Conservation (phyloP, 352 stramenopile genomes). For the Phytophthora crassamura region DNA sequence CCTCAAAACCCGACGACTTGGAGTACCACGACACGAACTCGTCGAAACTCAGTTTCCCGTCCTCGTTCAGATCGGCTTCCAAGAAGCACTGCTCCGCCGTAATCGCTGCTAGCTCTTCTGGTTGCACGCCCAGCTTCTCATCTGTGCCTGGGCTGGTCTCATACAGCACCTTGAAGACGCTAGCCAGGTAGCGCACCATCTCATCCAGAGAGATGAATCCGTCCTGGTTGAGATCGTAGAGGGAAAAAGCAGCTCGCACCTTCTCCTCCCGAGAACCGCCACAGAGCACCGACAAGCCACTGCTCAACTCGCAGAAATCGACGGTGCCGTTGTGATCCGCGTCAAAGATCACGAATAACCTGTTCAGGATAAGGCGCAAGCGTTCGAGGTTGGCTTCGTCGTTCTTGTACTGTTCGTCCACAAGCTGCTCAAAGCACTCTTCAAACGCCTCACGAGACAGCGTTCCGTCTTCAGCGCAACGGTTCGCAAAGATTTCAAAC, state of each 20-base stretch:
- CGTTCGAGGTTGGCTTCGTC: constrained; percentile 70
- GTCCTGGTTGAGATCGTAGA: constrained; percentile 90
- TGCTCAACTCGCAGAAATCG: constrained; percentile 87
- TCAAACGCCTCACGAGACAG: constrained; percentile 86
- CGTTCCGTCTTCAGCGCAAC: constrained; percentile 78
- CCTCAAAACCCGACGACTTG: constrained; percentile 56
- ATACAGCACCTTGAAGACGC: constrained; percentile 90
- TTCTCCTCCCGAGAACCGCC: constrained; percentile 85
- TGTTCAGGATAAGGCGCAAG: constrained; percentile 74
- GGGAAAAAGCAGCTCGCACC: constrained; percentile 82
- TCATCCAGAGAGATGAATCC: constrained; percentile 89
- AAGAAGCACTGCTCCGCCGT: constrained; percentile 88
- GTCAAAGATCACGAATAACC: constrained; percentile 87
- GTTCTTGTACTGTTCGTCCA: constrained; percentile 81
- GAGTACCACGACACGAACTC: constrained; percentile 90
- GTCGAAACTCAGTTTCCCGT: constrained; percentile 85
- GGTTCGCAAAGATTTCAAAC: constrained; percentile 88
- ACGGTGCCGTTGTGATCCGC: constrained; percentile 76
- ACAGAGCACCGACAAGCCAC: constrained; percentile 84
- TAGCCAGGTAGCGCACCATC: constrained; percentile 86
- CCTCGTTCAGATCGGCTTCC: constrained; percentile 82
- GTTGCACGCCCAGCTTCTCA: constrained; percentile 61
- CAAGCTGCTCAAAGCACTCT: constrained; percentile 84
- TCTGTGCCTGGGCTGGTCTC: constrained; percentile 74
- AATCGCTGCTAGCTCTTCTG: constrained; percentile 77